Evolutionary conservation across 2,329 filamentous ascomycete species (phyloP), one percentile per base, ranked within the genome.

Genomic region (Epichloe sp.): DNA sequence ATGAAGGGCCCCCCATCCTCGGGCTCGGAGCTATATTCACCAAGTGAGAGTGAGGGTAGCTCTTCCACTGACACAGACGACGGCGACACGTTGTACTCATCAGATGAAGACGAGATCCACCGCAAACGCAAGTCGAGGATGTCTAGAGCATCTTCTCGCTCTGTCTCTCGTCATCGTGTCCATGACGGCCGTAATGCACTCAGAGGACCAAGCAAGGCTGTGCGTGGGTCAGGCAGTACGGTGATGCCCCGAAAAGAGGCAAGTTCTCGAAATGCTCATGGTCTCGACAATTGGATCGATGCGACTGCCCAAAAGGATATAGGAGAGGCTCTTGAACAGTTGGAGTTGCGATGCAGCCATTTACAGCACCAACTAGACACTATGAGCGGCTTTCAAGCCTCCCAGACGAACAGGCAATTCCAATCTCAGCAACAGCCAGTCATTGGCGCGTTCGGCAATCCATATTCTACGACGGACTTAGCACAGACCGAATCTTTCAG

Each of bases 271-370:
- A 37, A 15, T 10, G 48, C 34, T n/a, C 10, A 37, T 19, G 35
- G 11, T 17, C 7, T n/a, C 41, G n/a, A 15, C 12, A 46, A 41
- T 15, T 21, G 36, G 5, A 12, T 1, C 3, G 41, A 35, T 38
- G 35, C 40, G 12, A 23, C 12, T 34, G 23, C 7, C 15, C 48
- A 50, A 46, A 34, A 45, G 26, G 48, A 53, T 37, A 17, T 48
- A 17, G 40, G 14, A 4, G 17, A 51, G n/a, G 44, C 44, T n/a
- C 35, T 53, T 48, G 44, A 44, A 8, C 34, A 53, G 23, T 40
- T 53, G 15, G 52, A 53, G 36, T 48, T 47, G 26, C 44, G 41
- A 14, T 53, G 38, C 23, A 26, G 38, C 11, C 44, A 48, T 36
- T 26, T 51, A 23, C 48, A 50, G 19, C 36, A 44, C 15, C 52